Conservation (phyloP, 2,329 filamentous ascomycete genomes). For the Ophiostoma piceae region DNA sequence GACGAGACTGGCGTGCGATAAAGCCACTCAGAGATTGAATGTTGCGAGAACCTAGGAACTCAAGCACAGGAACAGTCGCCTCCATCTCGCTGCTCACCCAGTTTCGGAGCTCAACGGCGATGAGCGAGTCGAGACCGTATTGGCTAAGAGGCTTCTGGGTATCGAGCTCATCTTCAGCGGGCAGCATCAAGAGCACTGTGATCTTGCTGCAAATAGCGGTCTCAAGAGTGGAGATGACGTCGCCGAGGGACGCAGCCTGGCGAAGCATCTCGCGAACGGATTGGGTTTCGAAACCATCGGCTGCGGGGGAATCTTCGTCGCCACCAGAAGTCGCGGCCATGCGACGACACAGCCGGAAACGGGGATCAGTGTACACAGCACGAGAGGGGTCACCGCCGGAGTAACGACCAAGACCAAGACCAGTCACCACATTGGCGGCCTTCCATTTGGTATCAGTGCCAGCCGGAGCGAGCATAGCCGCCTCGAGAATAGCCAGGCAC, state of each 20-base stretch:
- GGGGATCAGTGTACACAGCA: conserved; percentile 26
- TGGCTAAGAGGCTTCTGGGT: conserved; percentile 23
- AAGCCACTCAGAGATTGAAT: conserved; percentile 22
- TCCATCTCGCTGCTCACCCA: conserved; percentile 28
- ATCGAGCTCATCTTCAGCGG: conserved; percentile 24
- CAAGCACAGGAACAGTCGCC: conserved; percentile 27
- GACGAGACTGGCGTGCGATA: conserved; percentile 26
- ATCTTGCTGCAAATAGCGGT: conserved; percentile 24
- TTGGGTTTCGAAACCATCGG: conserved; percentile 5
- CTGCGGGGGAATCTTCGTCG: background rate
- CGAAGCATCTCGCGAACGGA: conserved; percentile 23
- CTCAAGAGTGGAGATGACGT: conserved; percentile 18
- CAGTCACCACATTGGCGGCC: conserved; percentile 27
- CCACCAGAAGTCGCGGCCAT: conserved; percentile 16
- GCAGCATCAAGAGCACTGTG: conserved; percentile 23
- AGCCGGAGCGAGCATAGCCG: conserved; percentile 24
- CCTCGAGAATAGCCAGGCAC: conserved; percentile 28
- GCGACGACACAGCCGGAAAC: conserved; percentile 24
- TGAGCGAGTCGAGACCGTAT: conserved; percentile 27
- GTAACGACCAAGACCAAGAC: conserved; percentile 27
- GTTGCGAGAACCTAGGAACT: conserved; percentile 25
- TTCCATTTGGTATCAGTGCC: background rate
- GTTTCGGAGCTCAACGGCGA: conserved; percentile 28
- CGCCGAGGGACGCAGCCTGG: conserved; percentile 16
- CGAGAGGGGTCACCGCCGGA: conserved; percentile 24